phyloP scores from a whole-genome alignment of 192 early-diverging fungal species.

The Polychytrium aggregatum region DNA sequence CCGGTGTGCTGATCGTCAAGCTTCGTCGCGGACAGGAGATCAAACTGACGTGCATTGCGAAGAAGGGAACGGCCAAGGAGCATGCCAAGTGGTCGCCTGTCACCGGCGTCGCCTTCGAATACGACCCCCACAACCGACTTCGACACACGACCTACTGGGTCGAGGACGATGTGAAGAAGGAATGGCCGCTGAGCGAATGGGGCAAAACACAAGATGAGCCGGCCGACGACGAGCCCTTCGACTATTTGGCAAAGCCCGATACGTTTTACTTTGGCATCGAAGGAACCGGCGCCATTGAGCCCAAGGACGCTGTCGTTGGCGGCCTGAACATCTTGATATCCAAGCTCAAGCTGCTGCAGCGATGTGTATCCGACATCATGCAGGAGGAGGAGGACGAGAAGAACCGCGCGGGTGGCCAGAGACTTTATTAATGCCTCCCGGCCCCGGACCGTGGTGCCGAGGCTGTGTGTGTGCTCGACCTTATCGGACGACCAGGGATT shows the following conservation, averaged over 20 bases:
- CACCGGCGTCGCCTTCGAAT: slow-evolving; percentile 83
- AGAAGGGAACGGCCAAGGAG: slow-evolving; percentile 95
- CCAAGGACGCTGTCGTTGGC: slow-evolving; percentile 26
- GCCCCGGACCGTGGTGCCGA: too few relatives aligned
- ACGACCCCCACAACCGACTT: slow-evolving; percentile 92
- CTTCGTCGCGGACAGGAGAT: slow-evolving; percentile 88
- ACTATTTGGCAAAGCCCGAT: slow-evolving; percentile 41
- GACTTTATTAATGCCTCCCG: too few relatives aligned
- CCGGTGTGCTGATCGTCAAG: slow-evolving; percentile 75
- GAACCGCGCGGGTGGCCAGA: too few relatives aligned
- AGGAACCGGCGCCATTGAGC: slow-evolving; percentile 33
- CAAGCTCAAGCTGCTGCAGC: slow-evolving; percentile 25
- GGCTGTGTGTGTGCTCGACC: too few relatives aligned
- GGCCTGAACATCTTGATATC: slow-evolving; percentile 23
- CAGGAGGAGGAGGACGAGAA: too few relatives aligned
- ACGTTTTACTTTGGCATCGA: slow-evolving; percentile 43
- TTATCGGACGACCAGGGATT: too few relatives aligned
- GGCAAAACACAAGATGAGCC: slow-evolving; percentile 22
- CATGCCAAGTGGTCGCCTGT: slow-evolving; percentile 96
- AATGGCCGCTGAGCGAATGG: slow-evolving; percentile 60
- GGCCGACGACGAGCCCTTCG: slow-evolving; percentile 31
- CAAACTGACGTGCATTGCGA: slow-evolving; percentile 80
- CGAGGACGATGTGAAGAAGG: slow-evolving; percentile 69
- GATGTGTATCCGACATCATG: too few relatives aligned
- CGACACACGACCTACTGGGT: slow-evolving; percentile 87